Evolutionary conservation across 805 yeast species (phyloP).

Genomic region (Candida arabinofermentans): DNA sequence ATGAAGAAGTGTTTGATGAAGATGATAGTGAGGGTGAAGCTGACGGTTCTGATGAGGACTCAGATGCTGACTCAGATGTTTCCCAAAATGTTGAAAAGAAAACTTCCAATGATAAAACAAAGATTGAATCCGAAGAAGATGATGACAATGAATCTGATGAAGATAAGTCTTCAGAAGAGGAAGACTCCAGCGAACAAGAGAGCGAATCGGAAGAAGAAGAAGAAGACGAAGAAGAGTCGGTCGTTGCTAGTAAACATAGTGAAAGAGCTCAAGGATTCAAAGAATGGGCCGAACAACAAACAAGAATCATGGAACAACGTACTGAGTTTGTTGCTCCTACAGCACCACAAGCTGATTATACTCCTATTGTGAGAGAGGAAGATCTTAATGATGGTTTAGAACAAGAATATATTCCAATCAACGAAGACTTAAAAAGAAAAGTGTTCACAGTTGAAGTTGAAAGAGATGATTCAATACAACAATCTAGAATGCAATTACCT

Average conservation of each 20-base stretch:
- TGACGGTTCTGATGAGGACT: conserved; percentile 4
- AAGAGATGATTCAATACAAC: conserved; percentile 64
- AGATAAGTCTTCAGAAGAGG: conserved; percentile 27
- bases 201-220: conserved; percentile 33
- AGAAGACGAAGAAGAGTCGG: conserved; percentile 30
- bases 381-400: conserved; percentile 69
- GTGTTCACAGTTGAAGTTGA: conserved; percentile 66
- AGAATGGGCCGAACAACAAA: conserved; percentile 81
- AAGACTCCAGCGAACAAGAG: conserved; percentile 24
- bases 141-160: conserved; percentile 24
- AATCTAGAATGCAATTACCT: conserved; percentile 69
- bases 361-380: conserved; percentile 58
- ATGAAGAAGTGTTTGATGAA: conserved; percentile 22
- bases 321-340: conserved; percentile 45
- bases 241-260: conserved; percentile 40
- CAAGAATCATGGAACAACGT: conserved; percentile 60
- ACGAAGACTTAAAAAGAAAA: conserved; percentile 49
- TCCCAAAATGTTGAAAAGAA: not conserved
- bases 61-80: not conserved
- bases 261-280: conserved; percentile 65
- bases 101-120: conserved; percentile 25
- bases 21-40: conserved; percentile 12
- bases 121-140: conserved; percentile 24
- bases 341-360: conserved; percentile 48
- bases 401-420: conserved; percentile 54